Evolutionary conservation across 164 flowering plant genomes (phyloP), one percentile per base, ranked within the genome.

Genomic region (Piper betle): DNA sequence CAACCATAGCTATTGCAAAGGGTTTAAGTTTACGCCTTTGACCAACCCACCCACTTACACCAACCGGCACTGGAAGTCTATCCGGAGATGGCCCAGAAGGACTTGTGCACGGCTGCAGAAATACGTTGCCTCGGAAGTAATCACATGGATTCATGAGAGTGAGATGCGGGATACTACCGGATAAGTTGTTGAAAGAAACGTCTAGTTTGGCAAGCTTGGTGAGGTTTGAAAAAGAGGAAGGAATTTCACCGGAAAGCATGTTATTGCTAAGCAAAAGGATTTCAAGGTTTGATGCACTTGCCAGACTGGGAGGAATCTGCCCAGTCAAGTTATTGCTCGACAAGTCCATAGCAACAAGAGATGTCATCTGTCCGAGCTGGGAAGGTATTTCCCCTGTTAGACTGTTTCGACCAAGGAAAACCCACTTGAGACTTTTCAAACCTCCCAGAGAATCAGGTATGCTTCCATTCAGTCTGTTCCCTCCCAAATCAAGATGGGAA

Each of bases 151-250:
- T 69, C 39, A 20, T 20, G 52, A 70, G 80, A 60, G 68, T 77
- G 61, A 84, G 75, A 55, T 48, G 66, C 8, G 86, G 90, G 52
- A 87, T 77, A 57, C 52, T 69, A 39, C 94, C 94, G 6, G 90
- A 77, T 43, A 87, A 83, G 59, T 84, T 79, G 69, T 87, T 87
- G 78, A 69, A 83, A 53, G 94, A 87, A 63, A 87, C 76, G 69
- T 82, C 77, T 53, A 87, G 66, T 33, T 43, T 43, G 39, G 70
- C 59, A 16, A 87, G 88, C 62, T 16, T 59, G 5, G 71, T n/a
- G 8, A 87, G 78, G 55, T 52, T 54, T 2, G 90, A 76, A 59
- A 84, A 77, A 53, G 85, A 76, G 10, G 67, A 57, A 60, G 90
- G 88, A 55, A 87, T 79, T 62, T 80, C 78, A 54, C 87, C 90